Conservation (phyloP, 169 alveolate species). For the Eimeria nieschulzi region DNA sequence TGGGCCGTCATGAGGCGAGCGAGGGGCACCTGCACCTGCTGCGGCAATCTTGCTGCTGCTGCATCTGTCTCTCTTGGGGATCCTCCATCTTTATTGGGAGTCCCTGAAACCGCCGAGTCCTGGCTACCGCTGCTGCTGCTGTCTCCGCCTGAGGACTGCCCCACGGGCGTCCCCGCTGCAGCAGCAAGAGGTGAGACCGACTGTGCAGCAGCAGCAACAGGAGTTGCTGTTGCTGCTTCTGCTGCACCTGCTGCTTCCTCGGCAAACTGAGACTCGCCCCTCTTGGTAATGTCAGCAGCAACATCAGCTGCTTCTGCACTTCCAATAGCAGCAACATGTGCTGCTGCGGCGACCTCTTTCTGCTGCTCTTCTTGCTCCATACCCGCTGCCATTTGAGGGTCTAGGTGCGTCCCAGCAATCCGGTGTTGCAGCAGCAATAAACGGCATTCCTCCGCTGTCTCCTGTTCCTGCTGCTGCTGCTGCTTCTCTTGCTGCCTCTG, state of each 20-base stretch:
- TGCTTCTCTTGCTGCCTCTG: constrained; percentile 52
- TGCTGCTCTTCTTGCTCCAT: background rate
- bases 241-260: constrained; percentile 19
- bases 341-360: constrained; percentile 14
- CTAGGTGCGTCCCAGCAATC: constrained; percentile 2
- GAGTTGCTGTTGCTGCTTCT: constrained; percentile 11
- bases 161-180: background rate
- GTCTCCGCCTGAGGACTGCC: background rate
- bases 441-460: constrained; percentile 47
- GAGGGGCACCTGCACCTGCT: constrained; percentile 48
- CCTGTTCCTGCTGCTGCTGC: constrained; percentile 36
- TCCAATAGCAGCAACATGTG: constrained; percentile 2
- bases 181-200: constrained; percentile 8
- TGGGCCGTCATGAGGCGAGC: constrained; percentile 56
- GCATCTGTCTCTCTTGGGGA: background rate
- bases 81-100: background rate
- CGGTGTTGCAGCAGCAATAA: constrained; percentile 59
- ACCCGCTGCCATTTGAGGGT: background rate
- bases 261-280: too few species aligned
- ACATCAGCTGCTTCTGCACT: constrained; percentile 9
- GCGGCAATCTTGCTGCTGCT: constrained; percentile 1
- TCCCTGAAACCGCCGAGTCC: too few species aligned
- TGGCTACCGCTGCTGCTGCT: background rate
- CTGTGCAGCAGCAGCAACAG: constrained; percentile 17
- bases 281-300: background rate